Evolutionary conservation across 805 yeast species (phyloP).

Genomic region (Myxozyma vanderwaltii): DNA sequence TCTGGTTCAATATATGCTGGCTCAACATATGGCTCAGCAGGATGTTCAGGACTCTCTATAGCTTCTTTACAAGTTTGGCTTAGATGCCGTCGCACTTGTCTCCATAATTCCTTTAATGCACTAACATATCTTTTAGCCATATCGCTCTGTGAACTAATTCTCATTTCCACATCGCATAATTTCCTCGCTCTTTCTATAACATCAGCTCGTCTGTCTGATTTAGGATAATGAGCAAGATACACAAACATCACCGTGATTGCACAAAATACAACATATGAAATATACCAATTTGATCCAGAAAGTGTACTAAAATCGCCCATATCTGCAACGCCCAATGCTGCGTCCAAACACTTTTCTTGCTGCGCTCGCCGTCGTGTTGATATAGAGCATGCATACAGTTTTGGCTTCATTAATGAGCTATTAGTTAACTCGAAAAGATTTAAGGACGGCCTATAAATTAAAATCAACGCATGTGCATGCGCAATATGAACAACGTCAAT

Average conservation of each 20-base stretch:
- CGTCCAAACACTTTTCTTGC: conserved; percentile 24
- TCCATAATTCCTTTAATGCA: conserved; percentile 28
- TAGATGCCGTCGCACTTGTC: conserved; percentile 21
- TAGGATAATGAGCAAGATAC: conserved; percentile 22
- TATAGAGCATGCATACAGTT: not conserved
- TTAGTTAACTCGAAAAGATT: not conserved
- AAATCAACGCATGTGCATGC: conserved; percentile 28
- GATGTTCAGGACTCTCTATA: not conserved
- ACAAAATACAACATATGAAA: conserved; percentile 26
- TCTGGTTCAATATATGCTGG: not conserved
- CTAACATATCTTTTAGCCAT: conserved; percentile 26
- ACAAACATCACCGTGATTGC: conserved; percentile 31
- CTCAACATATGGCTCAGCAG: not conserved
- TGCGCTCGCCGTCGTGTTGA: conserved; percentile 8
- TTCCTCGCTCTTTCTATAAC: conserved; percentile 24
- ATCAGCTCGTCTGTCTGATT: not conserved
- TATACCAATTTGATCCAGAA: conserved; percentile 26
- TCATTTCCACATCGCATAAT: conserved; percentile 23
- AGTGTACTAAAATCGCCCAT: conserved; percentile 11
- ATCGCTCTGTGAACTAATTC: conserved; percentile 17
- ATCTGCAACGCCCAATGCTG: conserved; percentile 23
- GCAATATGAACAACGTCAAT: conserved; percentile 21
- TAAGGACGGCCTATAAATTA: conserved; percentile 26
- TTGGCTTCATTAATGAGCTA: not conserved
- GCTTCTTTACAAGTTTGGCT: conserved; percentile 4